Conservation (phyloP, 2,329 filamentous ascomycete genomes). For the Helotiales sp. region DNA sequence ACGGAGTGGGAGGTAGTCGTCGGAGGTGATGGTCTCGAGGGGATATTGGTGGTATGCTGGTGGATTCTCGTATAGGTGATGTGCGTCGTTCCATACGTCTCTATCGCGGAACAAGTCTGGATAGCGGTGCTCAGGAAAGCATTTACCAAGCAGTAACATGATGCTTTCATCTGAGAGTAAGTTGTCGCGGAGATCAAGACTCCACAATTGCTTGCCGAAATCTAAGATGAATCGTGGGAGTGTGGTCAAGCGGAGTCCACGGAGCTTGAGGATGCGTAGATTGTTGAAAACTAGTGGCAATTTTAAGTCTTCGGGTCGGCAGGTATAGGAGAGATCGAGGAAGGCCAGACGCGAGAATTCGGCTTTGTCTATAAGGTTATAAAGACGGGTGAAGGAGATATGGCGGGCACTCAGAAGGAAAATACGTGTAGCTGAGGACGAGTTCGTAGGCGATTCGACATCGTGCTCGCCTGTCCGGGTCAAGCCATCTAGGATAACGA, state of each 20-base stretch:
- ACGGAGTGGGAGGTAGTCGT: neutral
- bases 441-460: too few species aligned
- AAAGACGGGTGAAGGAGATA: neutral
- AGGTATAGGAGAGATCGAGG: slow-evolving; percentile 25
- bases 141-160: slow-evolving; percentile 34
- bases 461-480: neutral
- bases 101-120: neutral
- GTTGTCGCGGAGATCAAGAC: slow-evolving; percentile 55
- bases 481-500: slow-evolving; percentile 11
- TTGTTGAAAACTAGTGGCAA: slow-evolving; percentile 37
- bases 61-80: slow-evolving; percentile 9
- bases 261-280: slow-evolving; percentile 53
- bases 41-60: slow-evolving; percentile 11
- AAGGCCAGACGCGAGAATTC: slow-evolving; percentile 18
- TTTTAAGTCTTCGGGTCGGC: neutral
- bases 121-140: slow-evolving; percentile 30
- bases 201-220: slow-evolving; percentile 50
- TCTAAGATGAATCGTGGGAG: slow-evolving; percentile 37
- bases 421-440: neutral
- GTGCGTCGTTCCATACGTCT: neutral
- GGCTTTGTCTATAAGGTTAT: neutral
- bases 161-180: slow-evolving; percentile 48
- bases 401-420: neutral
- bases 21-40: neutral
- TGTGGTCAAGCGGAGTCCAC: slow-evolving; percentile 48